phyloP scores from a whole-genome alignment of 371 early-diverging fungal species.

The Rhizopus stolonifer region DNA sequence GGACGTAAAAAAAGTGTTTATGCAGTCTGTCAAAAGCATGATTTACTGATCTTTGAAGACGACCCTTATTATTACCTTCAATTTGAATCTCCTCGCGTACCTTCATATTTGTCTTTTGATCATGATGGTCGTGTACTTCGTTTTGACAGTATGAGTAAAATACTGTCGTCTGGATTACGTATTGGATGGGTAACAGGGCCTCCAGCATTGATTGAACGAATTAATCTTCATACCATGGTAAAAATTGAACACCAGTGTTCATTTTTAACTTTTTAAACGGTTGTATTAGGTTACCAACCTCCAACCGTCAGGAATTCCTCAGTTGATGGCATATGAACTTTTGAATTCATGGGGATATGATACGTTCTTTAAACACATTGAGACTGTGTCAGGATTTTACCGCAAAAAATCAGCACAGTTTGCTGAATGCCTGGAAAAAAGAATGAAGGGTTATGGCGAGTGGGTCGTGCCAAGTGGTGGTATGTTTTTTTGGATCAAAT shows the following conservation, averaged over 20 bases:
- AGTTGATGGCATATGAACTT: slow-evolving; percentile 63
- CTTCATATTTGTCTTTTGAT: slow-evolving; percentile 79
- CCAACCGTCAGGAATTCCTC: slow-evolving; percentile 76
- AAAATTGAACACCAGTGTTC: not conserved
- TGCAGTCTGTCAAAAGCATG: slow-evolving; percentile 52
- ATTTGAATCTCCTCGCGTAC: slow-evolving; percentile 31
- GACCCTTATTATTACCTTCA: slow-evolving; percentile 82
- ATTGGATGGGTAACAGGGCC: slow-evolving; percentile 84
- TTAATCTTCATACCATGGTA: slow-evolving; percentile 69
- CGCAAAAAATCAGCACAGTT: slow-evolving; percentile 65
- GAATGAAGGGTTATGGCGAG: slow-evolving; percentile 63
- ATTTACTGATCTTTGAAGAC: slow-evolving; percentile 74
- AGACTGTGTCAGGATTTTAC: slow-evolving; percentile 60
- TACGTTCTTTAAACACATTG: slow-evolving; percentile 68
- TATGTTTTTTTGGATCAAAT: slow-evolving; percentile 86
- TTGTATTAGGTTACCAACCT: slow-evolving; percentile 56
- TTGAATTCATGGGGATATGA: slow-evolving; percentile 62
- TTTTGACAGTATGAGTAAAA: slow-evolving; percentile 81
- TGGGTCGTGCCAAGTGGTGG: slow-evolving; percentile 70
- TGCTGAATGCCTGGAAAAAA: slow-evolving; percentile 50
- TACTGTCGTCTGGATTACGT: slow-evolving; percentile 76
- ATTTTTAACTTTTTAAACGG: not conserved
- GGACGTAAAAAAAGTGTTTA: slow-evolving; percentile 67
- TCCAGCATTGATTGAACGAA: slow-evolving; percentile 59
- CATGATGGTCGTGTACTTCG: slow-evolving; percentile 79